Percentiles rank a stretch among this genome's conserved stretches.
Evolutionary conservation across 116 monocot species (phyloP).

Genomic region (Phalaenopsis hybrid): DNA sequence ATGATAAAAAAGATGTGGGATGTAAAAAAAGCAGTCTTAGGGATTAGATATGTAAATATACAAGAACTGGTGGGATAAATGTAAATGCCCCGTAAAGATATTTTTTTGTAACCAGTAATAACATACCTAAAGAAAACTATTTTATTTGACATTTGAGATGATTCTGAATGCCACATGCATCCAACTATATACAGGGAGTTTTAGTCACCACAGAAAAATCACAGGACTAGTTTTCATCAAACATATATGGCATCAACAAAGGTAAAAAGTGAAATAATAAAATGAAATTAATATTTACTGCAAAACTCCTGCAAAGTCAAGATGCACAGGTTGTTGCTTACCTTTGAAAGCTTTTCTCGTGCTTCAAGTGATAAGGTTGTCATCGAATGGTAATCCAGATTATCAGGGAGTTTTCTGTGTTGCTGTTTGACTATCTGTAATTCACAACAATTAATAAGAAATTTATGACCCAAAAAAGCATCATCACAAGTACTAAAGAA

Average conservation of each 20-base stretch:
- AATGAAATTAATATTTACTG: neutral
- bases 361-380: constrained; percentile 84
- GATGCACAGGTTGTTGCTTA: constrained; percentile 16
- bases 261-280: neutral
- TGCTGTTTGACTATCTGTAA: constrained; percentile 84
- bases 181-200: too few species aligned
- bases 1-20: too few species aligned
- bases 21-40: too few species aligned
- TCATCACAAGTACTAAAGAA: neutral
- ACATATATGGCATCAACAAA: too few species aligned
- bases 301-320: neutral
- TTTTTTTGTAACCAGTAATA: too few species aligned
- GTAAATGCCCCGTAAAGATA: too few species aligned
- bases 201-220: too few species aligned
- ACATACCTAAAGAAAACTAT: too few species aligned
- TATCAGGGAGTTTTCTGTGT: constrained; percentile 74
- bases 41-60: too few species aligned
- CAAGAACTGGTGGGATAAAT: too few species aligned
- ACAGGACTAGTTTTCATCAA: too few species aligned
- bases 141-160: neutral
- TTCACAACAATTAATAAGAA: constrained; percentile 7
- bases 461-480: neutral
- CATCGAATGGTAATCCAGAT: constrained; percentile 82
- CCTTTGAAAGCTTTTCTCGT: constrained; percentile 97
- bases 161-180: too few species aligned